phyloP scores from a whole-genome alignment of 495 filamentous ascomycete genomes.

The Xylaria longipes region DNA sequence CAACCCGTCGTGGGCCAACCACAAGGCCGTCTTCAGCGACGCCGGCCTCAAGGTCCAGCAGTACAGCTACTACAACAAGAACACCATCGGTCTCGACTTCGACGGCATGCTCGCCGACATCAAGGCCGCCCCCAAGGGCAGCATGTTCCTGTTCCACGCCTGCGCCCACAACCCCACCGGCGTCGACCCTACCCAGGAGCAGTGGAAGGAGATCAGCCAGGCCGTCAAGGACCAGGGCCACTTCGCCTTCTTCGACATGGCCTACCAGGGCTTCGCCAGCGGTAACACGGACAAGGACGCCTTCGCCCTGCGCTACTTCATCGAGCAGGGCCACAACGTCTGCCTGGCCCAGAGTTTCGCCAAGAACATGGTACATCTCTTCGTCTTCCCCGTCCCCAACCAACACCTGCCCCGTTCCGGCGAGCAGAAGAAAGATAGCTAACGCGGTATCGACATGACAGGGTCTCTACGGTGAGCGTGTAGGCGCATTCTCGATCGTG shows the following conservation, averaged over 20 bases:
- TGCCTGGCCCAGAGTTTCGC: conserved; percentile 93
- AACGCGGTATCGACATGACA: conserved; percentile 33
- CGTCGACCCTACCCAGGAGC: conserved; percentile 88
- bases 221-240: conserved; percentile 89
- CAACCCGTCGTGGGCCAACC: conserved; percentile 97
- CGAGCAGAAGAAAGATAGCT: background rate
- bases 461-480: conserved; percentile 98
- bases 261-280: conserved; percentile 97
- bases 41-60: conserved; percentile 86
- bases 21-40: conserved; percentile 94
- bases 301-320: conserved; percentile 89
- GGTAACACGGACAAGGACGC: conserved; percentile 92
- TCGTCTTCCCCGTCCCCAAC: background rate
- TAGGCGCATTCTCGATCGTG: conserved; percentile 94
- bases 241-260: conserved; percentile 99
- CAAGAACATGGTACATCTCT: conserved; percentile 88
- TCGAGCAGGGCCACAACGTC: conserved; percentile 89
- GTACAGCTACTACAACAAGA: conserved; percentile 99
- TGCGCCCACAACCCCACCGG: conserved; percentile 99
- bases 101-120: conserved; percentile 92
- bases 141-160: conserved; percentile 91
- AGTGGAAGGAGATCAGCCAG: conserved; percentile 92
- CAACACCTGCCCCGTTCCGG: background rate
- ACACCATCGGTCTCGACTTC: conserved; percentile 97
- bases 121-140: conserved; percentile 83